These are phyloP conservation scores for Rosa hybrid DNA, from an alignment of 331 rosid species.

Conservation along the genomic window DNA sequence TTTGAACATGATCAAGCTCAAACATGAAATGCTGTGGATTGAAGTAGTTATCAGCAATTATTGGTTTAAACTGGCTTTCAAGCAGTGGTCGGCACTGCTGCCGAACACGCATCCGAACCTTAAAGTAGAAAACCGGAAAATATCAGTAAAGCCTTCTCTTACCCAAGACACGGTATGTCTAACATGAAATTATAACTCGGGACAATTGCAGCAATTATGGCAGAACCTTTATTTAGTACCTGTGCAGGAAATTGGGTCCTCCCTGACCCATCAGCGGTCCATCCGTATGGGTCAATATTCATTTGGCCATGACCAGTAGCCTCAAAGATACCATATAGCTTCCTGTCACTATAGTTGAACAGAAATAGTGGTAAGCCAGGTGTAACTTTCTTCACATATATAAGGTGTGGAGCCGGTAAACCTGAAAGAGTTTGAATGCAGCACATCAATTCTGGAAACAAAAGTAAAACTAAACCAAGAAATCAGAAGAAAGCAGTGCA, in stretches of 20 bases:
- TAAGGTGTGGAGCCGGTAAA: conserved; percentile 60
- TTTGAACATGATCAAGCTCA: conserved; percentile 75
- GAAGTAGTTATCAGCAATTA: conserved; percentile 25
- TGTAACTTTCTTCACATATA: conserved; percentile 66
- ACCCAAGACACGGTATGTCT: conserved; percentile 11
- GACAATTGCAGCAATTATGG: neutral
- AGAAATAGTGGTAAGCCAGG: conserved; percentile 83
- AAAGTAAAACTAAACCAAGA: conserved; percentile 3
- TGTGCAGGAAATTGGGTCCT: conserved; percentile 81
- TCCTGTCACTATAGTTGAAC: conserved; percentile 78
- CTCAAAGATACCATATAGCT: conserved; percentile 79
- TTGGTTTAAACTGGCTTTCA: conserved; percentile 1
- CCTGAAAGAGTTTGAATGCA: conserved; percentile 46
- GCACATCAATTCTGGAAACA: conserved; percentile 22
- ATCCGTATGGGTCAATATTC: conserved; percentile 78
- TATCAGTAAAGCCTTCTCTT: conserved; percentile 19
- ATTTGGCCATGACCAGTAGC: conserved; percentile 67
- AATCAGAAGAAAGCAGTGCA: neutral
- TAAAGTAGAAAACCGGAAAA: conserved; percentile 7
- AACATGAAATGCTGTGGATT: conserved; percentile 58
- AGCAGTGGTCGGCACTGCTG: conserved; percentile 52
- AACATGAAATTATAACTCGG: conserved; percentile 2
- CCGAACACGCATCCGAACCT: conserved; percentile 60
- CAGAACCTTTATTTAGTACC: conserved; percentile 41
- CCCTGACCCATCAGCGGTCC: conserved; percentile 58